Percentiles rank a stretch among this genome's conserved stretches.
phyloP scores from a whole-genome alignment of 352 stramenopile species.

The Phytophthora palmivora region DNA sequence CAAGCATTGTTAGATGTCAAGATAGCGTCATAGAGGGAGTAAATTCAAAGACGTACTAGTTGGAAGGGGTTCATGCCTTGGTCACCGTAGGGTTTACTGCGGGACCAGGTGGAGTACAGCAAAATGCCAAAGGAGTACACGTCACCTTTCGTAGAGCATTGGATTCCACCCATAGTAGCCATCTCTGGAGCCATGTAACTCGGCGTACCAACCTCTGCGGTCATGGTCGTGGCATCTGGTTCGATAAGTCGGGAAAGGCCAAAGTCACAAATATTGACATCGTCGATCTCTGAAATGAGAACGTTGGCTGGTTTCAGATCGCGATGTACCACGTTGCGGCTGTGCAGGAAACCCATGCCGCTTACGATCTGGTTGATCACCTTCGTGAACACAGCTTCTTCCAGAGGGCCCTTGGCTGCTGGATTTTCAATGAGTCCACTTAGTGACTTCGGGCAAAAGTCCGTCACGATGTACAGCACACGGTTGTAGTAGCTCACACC shows the following conservation, averaged over 20 bases:
- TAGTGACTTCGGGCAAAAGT: conserved; percentile 88
- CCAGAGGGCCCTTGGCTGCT: conserved; percentile 65
- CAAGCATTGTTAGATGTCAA: too few species aligned
- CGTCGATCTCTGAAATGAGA: conserved; percentile 90
- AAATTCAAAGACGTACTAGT: conserved; percentile 54
- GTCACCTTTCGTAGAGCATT: conserved; percentile 89
- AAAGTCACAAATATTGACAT: conserved; percentile 96
- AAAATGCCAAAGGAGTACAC: conserved; percentile 90
- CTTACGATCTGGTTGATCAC: conserved; percentile 91
- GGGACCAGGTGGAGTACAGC: conserved; percentile 89
- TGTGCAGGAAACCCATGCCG: conserved; percentile 92
- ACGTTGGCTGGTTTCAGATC: conserved; percentile 96
- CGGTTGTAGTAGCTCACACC: conserved; percentile 92
- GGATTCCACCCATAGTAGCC: conserved; percentile 89
- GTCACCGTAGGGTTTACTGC: conserved; percentile 89
- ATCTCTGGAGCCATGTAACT: conserved; percentile 93
- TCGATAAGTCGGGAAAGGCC: conserved; percentile 90
- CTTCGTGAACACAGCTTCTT: conserved; percentile 80
- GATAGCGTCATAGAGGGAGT: too few species aligned
- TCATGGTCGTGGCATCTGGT: conserved; percentile 87
- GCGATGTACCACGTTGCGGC: conserved; percentile 83
- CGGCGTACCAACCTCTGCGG: conserved; percentile 86
- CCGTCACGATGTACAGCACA: conserved; percentile 91
- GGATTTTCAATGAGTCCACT: conserved; percentile 87
- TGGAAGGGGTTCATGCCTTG: conserved; percentile 92